Evolutionary conservation across 148 eudicot species (phyloP).

Genomic region (Heliamphora exappendiculata): DNA sequence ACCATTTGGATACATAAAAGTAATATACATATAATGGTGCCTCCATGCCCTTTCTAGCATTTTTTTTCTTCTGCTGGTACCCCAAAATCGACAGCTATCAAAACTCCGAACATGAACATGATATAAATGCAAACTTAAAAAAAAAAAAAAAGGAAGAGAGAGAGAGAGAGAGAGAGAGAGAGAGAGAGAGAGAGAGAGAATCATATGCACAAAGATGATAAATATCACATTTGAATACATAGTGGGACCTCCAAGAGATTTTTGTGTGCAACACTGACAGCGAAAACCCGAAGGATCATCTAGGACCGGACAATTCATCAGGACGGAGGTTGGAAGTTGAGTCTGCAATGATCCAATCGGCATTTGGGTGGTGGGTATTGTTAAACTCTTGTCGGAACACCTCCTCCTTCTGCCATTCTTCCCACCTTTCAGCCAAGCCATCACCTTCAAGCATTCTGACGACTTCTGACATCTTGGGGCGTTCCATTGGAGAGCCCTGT

Average conservation of each 20-base stretch:
- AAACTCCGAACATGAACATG: no score
- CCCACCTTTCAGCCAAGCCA: constrained; percentile 56
- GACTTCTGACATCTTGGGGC: constrained; percentile 57
- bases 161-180: background rate
- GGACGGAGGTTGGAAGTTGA: constrained; percentile 37
- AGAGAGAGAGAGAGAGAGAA: background rate
- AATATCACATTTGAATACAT: no score
- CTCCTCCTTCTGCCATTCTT: constrained; percentile 53
- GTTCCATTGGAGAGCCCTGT: constrained; percentile 34
- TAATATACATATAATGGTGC: no score
- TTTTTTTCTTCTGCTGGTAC: no score
- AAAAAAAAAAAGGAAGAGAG: no score
- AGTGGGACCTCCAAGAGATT: background rate
- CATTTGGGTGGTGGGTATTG: constrained; percentile 19
- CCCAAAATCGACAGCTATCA: no score
- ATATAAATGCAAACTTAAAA: no score
- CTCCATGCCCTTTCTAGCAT: no score
- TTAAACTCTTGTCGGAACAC: constrained; percentile 32
- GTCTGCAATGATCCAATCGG: constrained; percentile 36
- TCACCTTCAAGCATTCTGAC: constrained; percentile 57
- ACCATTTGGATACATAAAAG: no score
- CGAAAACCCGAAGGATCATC: constrained; percentile 20
- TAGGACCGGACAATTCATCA: constrained; percentile 52
- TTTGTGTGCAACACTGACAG: background rate
- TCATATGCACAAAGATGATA: constrained; percentile 16